These are phyloP conservation scores for Diddensiella santjacobensis DNA, from an alignment of 805 yeast genomes.

Conservation along the genomic window DNA sequence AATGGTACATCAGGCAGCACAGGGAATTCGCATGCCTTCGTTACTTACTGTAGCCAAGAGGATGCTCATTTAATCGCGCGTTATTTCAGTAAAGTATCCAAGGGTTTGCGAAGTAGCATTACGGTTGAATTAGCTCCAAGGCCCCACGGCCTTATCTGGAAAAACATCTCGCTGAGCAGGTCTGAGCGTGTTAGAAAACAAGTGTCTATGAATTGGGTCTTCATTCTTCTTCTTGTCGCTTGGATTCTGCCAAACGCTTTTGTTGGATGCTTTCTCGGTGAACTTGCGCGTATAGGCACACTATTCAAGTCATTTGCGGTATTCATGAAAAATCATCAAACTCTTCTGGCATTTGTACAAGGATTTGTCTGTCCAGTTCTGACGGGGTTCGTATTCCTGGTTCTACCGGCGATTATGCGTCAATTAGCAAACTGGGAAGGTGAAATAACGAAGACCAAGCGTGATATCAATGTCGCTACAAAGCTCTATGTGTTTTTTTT, in stretches of 20 bases:
- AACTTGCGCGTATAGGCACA: slow-evolving; percentile 34
- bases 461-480: slow-evolving; percentile 36
- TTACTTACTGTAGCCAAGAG: slow-evolving; percentile 25
- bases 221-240: slow-evolving; percentile 27
- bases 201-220: slow-evolving; percentile 32
- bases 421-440: slow-evolving; percentile 37
- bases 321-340: slow-evolving; percentile 27
- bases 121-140: slow-evolving; percentile 31
- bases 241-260: slow-evolving; percentile 41
- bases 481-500: slow-evolving; percentile 38
- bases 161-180: slow-evolving; percentile 29
- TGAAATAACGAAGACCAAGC: slow-evolving; percentile 32
- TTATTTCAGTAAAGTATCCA: neutral
- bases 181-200: slow-evolving; percentile 31
- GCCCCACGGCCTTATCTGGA: slow-evolving; percentile 37
- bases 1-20: slow-evolving; percentile 20
- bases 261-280: slow-evolving; percentile 38
- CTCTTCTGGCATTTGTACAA: slow-evolving; percentile 35
- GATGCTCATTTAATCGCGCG: slow-evolving; percentile 27
- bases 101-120: slow-evolving; percentile 15
- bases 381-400: slow-evolving; percentile 33
- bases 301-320: slow-evolving; percentile 34
- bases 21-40: slow-evolving; percentile 33
- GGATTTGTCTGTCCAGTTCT: slow-evolving; percentile 37
- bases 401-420: slow-evolving; percentile 36